These are phyloP conservation scores for Diplodia corticola DNA, from an alignment of 2,329 filamentous ascomycete species.

Conservation along the genomic window DNA sequence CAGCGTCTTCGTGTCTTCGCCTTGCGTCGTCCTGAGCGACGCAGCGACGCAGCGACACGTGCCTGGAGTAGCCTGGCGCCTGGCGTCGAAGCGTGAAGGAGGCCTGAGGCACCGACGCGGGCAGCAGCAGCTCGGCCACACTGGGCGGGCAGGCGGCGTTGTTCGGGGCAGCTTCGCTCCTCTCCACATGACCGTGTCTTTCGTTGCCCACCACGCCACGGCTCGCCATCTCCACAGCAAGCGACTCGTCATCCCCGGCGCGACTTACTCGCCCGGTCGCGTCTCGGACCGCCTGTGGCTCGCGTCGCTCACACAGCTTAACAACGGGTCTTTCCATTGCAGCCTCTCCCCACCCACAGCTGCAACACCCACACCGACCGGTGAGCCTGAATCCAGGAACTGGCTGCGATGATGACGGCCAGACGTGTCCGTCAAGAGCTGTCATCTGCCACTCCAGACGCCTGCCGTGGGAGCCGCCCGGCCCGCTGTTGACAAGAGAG, in stretches of 20 bases:
- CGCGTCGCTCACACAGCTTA: neutral
- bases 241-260: conserved; percentile 6
- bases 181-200: neutral
- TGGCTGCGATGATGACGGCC: neutral
- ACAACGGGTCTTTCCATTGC: conserved; percentile 13
- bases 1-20: neutral
- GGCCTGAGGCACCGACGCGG: neutral
- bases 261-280: neutral
- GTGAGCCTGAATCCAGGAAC: conserved; percentile 15
- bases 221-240: neutral
- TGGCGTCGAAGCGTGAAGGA: neutral
- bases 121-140: neutral
- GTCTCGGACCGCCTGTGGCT: conserved; percentile 7
- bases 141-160: neutral
- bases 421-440: neutral
- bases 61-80: too few species aligned
- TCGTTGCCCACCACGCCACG: conserved; percentile 13
- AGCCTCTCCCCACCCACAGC: neutral
- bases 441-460: conserved; percentile 4
- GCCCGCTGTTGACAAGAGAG: neutral
- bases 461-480: conserved; percentile 12
- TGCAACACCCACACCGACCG: conserved; percentile 3
- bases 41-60: neutral
- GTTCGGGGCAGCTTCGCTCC: conserved; percentile 8
- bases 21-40: neutral